A percentile compares a stretch with the other conserved stretches of the same genome.
phyloP scores from a whole-genome alignment of 129 eudicot genomes.

The Rutidosis leptorrhynchoides region DNA sequence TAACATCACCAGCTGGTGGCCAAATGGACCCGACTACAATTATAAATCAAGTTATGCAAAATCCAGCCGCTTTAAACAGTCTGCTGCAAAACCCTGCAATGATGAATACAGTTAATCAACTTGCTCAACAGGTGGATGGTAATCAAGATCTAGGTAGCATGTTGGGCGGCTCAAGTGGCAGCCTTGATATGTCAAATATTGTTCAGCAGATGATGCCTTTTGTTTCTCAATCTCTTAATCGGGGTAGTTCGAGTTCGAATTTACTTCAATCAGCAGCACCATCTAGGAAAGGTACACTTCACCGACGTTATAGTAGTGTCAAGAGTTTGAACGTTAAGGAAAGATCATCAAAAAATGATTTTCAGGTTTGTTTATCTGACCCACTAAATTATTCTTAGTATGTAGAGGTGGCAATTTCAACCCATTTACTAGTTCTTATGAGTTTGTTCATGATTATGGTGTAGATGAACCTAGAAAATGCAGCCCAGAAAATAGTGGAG shows the following conservation, averaged over 20 bases:
- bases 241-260: slow-evolving; percentile 48
- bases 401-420: not conserved
- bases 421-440: not conserved
- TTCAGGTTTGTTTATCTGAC: slow-evolving; percentile 59
- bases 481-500: slow-evolving; percentile 54
- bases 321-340: slow-evolving; percentile 35
- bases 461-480: slow-evolving; percentile 58
- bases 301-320: slow-evolving; percentile 33
- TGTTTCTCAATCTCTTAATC: slow-evolving; percentile 75
- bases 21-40: slow-evolving; percentile 51
- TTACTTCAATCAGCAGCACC: slow-evolving; percentile 26
- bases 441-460: slow-evolving; percentile 3
- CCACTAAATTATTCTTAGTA: too few species aligned
- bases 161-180: slow-evolving; percentile 45
- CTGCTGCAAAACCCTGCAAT: slow-evolving; percentile 75
- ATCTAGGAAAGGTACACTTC: slow-evolving; percentile 31
- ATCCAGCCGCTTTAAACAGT: slow-evolving; percentile 73
- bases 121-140: slow-evolving; percentile 78
- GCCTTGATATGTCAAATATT: slow-evolving; percentile 76
- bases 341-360: slow-evolving; percentile 24
- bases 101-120: slow-evolving; percentile 79
- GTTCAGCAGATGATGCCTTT: slow-evolving; percentile 98
- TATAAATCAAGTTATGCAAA: slow-evolving; percentile 62
- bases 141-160: slow-evolving; percentile 57
- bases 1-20: slow-evolving; percentile 30